Conservation (phyloP, 2,329 filamentous ascomycete genomes). For the Botryotinia narcissicola region DNA sequence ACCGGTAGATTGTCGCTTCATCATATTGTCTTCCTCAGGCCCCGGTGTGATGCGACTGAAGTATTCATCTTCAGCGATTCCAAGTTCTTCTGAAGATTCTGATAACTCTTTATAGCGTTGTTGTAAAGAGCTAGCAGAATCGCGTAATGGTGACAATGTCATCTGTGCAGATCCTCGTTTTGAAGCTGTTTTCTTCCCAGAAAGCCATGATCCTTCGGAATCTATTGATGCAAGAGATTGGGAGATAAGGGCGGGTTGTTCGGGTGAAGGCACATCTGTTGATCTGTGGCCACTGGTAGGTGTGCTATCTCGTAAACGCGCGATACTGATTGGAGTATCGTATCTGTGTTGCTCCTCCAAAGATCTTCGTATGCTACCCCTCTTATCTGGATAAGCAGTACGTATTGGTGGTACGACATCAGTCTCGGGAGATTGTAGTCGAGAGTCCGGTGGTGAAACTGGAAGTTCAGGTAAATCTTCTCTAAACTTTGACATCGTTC, state of each 20-base stretch:
- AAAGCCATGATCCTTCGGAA: slow-evolving; percentile 94
- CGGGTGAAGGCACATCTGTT: slow-evolving; percentile 50
- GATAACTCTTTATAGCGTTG: slow-evolving; percentile 52
- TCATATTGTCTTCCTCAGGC: slow-evolving; percentile 34
- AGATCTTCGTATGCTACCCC: slow-evolving; percentile 31
- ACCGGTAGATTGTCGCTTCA: slow-evolving; percentile 45
- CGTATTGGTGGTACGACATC: slow-evolving; percentile 44
- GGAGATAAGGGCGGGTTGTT: slow-evolving; percentile 55
- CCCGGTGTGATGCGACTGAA: slow-evolving; percentile 54
- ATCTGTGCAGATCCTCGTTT: slow-evolving; percentile 49
- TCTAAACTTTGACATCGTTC: slow-evolving; percentile 85
- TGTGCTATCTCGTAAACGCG: slow-evolving; percentile 43
- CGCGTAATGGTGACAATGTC: slow-evolving; percentile 40
- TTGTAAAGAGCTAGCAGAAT: slow-evolving; percentile 44
- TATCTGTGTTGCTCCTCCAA: slow-evolving; percentile 43
- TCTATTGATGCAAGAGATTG: slow-evolving; percentile 92
- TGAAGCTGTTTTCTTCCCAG: slow-evolving; percentile 59
- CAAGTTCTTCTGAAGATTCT: slow-evolving; percentile 64
- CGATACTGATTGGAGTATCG: slow-evolving; percentile 48
- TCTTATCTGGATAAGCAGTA: slow-evolving; percentile 30
- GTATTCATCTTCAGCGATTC: slow-evolving; percentile 70
- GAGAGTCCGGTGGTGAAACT: slow-evolving; percentile 79
- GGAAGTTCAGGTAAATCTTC: slow-evolving; percentile 89
- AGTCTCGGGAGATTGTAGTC: slow-evolving; percentile 73
- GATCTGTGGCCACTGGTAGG: slow-evolving; percentile 46